A percentile compares a stretch with the other conserved stretches of the same genome.
These are phyloP conservation scores for Pleurotus eryngii DNA, from an alignment of 768 basidiomycete species.

Conservation along the genomic window DNA sequence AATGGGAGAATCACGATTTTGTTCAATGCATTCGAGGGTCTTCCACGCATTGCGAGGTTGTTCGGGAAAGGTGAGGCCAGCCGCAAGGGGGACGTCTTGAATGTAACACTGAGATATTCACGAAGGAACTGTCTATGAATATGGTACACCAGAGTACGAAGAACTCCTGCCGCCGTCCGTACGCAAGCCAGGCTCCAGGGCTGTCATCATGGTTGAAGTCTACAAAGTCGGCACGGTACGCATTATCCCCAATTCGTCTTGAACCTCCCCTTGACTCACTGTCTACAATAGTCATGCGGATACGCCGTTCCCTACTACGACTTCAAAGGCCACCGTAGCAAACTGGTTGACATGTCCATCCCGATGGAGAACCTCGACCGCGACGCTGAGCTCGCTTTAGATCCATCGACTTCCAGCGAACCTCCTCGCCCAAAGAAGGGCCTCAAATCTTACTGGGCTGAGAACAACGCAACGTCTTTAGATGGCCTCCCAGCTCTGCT, in stretches of 20 bases:
- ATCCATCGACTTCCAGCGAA: not conserved
- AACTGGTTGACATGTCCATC: constrained; percentile 43
- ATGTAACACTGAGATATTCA: not conserved
- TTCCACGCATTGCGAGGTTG: constrained; percentile 52
- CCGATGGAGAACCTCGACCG: constrained; percentile 42
- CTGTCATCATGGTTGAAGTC: constrained; percentile 59
- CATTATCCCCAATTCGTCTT: not conserved
- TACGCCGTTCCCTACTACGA: constrained; percentile 60
- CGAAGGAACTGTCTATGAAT: constrained; percentile 59
- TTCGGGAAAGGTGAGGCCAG: constrained; percentile 49
- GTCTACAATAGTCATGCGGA: constrained; percentile 54
- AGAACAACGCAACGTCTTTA: constrained; percentile 46
- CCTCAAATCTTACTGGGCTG: constrained; percentile 53
- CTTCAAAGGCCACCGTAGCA: constrained; percentile 53
- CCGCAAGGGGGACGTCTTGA: not conserved
- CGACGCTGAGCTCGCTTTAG: constrained; percentile 12
- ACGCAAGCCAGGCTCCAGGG: constrained; percentile 57
- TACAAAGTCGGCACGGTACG: constrained; percentile 48
- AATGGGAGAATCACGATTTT: constrained; percentile 61
- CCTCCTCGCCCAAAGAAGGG: constrained; percentile 33
- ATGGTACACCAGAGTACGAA: constrained; percentile 60
- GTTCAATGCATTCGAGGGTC: constrained; percentile 60
- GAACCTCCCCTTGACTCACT: not conserved
- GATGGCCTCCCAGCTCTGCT: constrained; percentile 54
- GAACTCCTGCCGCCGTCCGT: constrained; percentile 39